These are phyloP conservation scores for Paecilomyces variotii DNA, from an alignment of 2,329 filamentous ascomycete genomes.

Conservation along the genomic window DNA sequence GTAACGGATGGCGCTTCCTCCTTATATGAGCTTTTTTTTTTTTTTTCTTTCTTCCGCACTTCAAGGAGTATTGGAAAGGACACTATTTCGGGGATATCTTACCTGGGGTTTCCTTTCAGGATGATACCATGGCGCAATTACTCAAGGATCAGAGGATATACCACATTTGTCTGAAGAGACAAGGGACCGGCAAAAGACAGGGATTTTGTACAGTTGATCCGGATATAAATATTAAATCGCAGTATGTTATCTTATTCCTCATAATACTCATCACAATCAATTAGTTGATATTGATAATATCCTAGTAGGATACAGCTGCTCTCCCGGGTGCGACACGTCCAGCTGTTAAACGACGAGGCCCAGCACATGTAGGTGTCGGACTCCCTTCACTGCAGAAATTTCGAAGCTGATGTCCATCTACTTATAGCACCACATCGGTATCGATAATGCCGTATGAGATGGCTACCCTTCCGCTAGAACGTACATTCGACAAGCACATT, in stretches of 20 bases:
- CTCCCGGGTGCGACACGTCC: background rate
- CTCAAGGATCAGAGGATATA: background rate
- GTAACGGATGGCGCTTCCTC: slow-evolving; percentile 86
- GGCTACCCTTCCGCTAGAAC: too few species aligned
- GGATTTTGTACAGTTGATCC: background rate
- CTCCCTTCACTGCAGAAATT: too few species aligned
- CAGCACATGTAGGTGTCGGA: too few species aligned
- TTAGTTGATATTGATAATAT: background rate
- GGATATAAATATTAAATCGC: background rate
- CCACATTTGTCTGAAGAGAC: background rate
- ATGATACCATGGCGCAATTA: background rate
- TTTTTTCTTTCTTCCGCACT: background rate
- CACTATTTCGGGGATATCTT: background rate
- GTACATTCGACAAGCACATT: too few species aligned
- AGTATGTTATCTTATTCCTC: background rate
- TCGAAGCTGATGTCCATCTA: too few species aligned
- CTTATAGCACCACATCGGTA: too few species aligned
- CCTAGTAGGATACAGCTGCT: background rate
- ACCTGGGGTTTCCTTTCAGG: background rate
- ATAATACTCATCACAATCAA: background rate
- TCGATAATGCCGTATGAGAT: too few species aligned
- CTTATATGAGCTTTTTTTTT: slow-evolving; percentile 56
- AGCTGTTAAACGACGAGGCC: background rate
- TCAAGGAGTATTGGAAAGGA: background rate
- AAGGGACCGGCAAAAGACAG: background rate